Base-by-base conservation (phyloP, 345 rosid species). In the Brassica carinata region DNA sequence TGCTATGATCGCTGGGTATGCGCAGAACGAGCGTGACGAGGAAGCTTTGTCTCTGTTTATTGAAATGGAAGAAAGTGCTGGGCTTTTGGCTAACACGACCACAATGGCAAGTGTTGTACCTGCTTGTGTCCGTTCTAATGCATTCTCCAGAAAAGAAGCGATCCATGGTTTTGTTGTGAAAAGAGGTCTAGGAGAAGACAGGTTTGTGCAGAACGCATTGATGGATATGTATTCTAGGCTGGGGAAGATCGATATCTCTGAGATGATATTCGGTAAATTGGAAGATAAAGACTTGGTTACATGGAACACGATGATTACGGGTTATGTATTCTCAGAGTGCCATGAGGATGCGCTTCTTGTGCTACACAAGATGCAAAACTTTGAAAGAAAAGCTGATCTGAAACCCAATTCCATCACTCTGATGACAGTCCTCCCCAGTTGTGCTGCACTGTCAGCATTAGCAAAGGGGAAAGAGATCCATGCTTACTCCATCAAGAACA, bases 1-100 rank as follows among this genome's bases (percentile, higher is more conserved):
- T 87, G 96, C 99, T 48, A 91, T 95, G 97, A 89, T 95, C 62
- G 68, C 94, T 67, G 98, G 99, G 7, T 93, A 88, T 88, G 88
- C 94, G 4, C 97, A 90, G 76, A 88, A 89, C 66, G 93, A 90
- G 82, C 78, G 76, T 58, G 89, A 90, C 74, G 80, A 85, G 43
- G 86, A 91, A 74, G 99, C 98, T 0, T 83, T 90, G 83, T 80
- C 45, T 74, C 82, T 95, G 78, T 95, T 91, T 78, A 80, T 86
- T 67, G 88, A 87, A 80, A 91, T 95, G 98, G 92, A 87, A 83
- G 85, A 85, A 67, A 79, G 45, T 58, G 84, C 81, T 61, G 90
- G 91, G 36, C 81, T 91, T 75, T 58, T 27, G 74, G 87, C 96
- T 55, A 95, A 91, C 85, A 88, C 96, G 67, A 93, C 96, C 75